Evolutionary conservation across 2,329 filamentous ascomycete genomes (phyloP), one percentile per base, ranked within the genome.

Genomic region (Bertia moriformis): DNA sequence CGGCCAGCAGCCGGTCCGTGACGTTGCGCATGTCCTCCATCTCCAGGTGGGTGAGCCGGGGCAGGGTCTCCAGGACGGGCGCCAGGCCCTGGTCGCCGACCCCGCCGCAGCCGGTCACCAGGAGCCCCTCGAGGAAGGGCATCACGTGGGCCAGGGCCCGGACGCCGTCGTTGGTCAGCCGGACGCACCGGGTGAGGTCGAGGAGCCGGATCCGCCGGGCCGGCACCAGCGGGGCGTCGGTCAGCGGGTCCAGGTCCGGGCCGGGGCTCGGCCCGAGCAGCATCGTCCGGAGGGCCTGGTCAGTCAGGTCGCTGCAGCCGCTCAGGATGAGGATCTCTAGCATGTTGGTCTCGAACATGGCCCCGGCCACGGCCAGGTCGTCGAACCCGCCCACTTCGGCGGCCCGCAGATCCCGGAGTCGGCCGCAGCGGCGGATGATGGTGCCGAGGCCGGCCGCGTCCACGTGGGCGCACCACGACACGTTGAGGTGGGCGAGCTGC

Each of bases 381-480:
- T 86, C 73, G 53, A 93, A 91, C 1, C 87, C 86, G 41, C 68
- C 69, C 18, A 94, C 71, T 56, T 94, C 87, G 37, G 84, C 80
- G 7, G 83, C 86, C 42, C 86, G 73, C 20, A 98, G 64, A 49
- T 96, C 88, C 39, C 66, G 79, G 40, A 98, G 62, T 39, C 68
- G 76, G 0, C 69, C 65, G 51, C 91, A 96, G 2, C 71, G 71
- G 43, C 81, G 66, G 1, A 95, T 63, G 2, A 98, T 70, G 39
- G 71, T 70, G 45, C 69, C 74, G 40, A 96, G 63, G 3, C 87
- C 88, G 10, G 71, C 66, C 5, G 84, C 81, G 51, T 91, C 82
- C 52, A 95, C 76, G 44, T 86, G 82, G 47, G 78, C 78, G 61
- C 91, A 98, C 86, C 89, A 96, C 0, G 87, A 93, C 15, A 96